Conservation (phyloP, 139 green algal genomes). For the Coccomyxa sp. region DNA sequence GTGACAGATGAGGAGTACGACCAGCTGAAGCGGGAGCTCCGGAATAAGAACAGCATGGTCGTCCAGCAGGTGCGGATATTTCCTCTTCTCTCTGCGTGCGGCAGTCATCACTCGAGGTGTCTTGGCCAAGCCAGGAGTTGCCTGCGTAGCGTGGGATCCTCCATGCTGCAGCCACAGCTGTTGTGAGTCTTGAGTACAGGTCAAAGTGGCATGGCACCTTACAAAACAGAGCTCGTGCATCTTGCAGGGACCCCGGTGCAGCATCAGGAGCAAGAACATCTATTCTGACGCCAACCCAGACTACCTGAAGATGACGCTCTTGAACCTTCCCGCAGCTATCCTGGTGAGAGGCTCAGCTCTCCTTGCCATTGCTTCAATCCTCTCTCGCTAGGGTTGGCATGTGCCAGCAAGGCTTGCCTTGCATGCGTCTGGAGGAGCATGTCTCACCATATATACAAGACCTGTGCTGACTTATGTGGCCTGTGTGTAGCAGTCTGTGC, state of each 20-base stretch:
- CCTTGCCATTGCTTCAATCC: too few relatives aligned
- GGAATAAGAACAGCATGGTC: constrained; percentile 47
- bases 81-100: not conserved
- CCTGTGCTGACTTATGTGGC: too few relatives aligned
- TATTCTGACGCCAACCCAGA: constrained; percentile 67
- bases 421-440: too few relatives aligned
- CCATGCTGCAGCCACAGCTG: not conserved
- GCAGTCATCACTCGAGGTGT: not conserved
- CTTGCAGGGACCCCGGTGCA: constrained; percentile 72
- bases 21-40: constrained; percentile 64
- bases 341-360: constrained; percentile 15
- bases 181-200: too few relatives aligned
- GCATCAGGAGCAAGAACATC: constrained; percentile 68
- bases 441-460: too few relatives aligned
- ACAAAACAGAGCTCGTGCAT: not conserved
- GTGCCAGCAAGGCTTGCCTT: too few relatives aligned
- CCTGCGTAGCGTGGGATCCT: not conserved
- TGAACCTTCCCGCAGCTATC: constrained; percentile 83
- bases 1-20: constrained; percentile 85
- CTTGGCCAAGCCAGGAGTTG: not conserved
- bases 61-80: constrained; percentile 26
- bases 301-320: constrained; percentile 75
- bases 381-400: too few relatives aligned
- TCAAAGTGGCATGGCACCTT: too few relatives aligned
- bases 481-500: too few relatives aligned